Evolutionary conservation across 2,329 filamentous ascomycete species (phyloP), one percentile per base, ranked within the genome.

Genomic region (Fusarium praegraminearum): DNA sequence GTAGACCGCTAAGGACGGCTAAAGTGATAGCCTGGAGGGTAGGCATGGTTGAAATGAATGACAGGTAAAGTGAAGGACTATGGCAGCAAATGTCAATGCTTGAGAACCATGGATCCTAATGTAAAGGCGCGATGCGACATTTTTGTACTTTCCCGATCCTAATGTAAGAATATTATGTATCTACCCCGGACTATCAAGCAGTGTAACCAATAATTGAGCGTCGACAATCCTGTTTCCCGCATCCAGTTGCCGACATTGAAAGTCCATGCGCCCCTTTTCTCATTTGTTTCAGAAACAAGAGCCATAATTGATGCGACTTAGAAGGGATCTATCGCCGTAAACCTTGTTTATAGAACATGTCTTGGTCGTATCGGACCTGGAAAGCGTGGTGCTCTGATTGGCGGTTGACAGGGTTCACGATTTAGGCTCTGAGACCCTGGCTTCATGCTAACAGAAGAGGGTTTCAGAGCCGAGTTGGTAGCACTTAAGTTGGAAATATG

Each of bases 231-330:
- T 9, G 22, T 24, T n/a, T 65, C 62, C 62, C 55, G 62, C 16
- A 4, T 44, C 13, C 43, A 55, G 22, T 35, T 66, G 62, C 62
- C 62, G 62, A 66, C 15, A 30, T 35, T 43, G 12, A 40, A 40
- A 38, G 58, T 24, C 30, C 20, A 33, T 53, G 43, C 38, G 22
- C 26, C 20, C 38, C 28, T 26, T 20, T 32, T 43, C n/a, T 20
- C 49, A 28, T 18, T 24, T 22, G 62, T 66, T 66, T 66, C 62
- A 65, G 43, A 63, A 61, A 49, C 36, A 47, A 18, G 46, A 49
- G 47, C 44, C 9, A 24, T 32, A 46, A 24, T 41, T 24, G 24
- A 47, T 41, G 20, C 38, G 33, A 18, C 60, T 51, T 38, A 64
- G 62, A 24, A 40, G 9, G 61, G 61, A 57, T 36, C 24, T 33